Base-by-base conservation (phyloP, 441 rosid genomes). In the Biscutella auriculata region DNA sequence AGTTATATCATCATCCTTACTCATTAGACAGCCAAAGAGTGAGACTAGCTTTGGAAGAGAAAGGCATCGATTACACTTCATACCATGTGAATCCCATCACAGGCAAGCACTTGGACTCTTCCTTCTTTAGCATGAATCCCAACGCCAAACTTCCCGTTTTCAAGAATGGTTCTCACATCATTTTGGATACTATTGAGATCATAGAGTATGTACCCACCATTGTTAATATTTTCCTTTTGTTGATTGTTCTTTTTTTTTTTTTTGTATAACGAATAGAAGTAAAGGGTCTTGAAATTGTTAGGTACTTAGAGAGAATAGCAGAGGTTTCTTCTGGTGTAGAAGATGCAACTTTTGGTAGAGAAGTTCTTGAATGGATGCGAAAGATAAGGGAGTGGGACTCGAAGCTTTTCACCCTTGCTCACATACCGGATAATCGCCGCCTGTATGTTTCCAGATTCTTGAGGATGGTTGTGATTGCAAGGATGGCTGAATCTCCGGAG, bases 401-500 rank as follows among this genome's bases (percentile, higher is more conserved):
- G 32, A 84, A 84, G 60, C 77, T 62, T 54, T 88, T 92, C 76
- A 85, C 94, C 1, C 84, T 88, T 32, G 72, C 79, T 13, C 82
- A 82, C 23, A 27, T 88, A 34, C 94, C 98, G 0, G 74, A 77
- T 68, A 79, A 85, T 23, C 76, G 79, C 23, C 79, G 82, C 5
- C 62, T 68, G 8, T 63, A 41, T n/a, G 81, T 81, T 43, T 88
- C 98, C 51, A 88, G 80, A 68, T 92, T 92, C 76, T 42, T 73
- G 53, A 76, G 98, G 62, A 77, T 78, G 64, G 95, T 92, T 37
- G 58, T 82, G 63, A 91, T 91, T 62, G 87, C 98, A 28, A 73
- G 95, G 45, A 85, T 91, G 96, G 89, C 93, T 0, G 98, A 88
- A 54, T 84, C 85, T n/a, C 93, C 95, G 4, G 84, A 84, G 57